Percentiles rank a stretch among this genome's conserved stretches.
These are phyloP conservation scores for Fusarium papillatum DNA, from an alignment of 2,329 filamentous ascomycete genomes.

Conservation along the genomic window DNA sequence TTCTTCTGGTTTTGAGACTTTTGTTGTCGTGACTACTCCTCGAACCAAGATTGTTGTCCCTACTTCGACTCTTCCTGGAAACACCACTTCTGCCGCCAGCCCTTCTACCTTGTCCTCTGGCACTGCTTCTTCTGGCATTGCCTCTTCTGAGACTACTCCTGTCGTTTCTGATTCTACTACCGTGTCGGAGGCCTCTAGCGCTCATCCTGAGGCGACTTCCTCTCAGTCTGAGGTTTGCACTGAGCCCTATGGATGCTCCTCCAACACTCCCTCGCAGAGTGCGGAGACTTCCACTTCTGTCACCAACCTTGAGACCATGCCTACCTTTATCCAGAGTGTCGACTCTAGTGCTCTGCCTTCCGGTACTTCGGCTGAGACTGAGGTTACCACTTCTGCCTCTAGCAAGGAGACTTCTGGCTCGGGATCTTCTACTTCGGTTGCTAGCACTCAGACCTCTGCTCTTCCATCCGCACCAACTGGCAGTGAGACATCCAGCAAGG, in stretches of 20 bases:
- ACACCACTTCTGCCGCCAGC: not conserved
- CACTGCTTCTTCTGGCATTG: not conserved
- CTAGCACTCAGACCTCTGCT: not conserved
- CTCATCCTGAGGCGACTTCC: conserved; percentile 24
- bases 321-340: conserved; percentile 25
- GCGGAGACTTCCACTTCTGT: conserved; percentile 7
- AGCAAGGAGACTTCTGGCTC: conserved; percentile 3
- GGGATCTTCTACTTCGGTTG: not conserved
- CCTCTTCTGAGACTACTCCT: not conserved
- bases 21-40: conserved; percentile 2
- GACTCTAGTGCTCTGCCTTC: conserved; percentile 33
- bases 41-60: conserved; percentile 17
- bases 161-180: not conserved
- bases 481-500: not conserved
- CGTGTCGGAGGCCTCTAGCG: conserved; percentile 18
- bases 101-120: not conserved
- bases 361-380: not conserved
- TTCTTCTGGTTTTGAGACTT: conserved; percentile 12
- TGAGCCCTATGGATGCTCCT: conserved; percentile 29
- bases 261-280: not conserved
- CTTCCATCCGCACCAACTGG: not conserved
- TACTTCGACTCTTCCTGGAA: conserved; percentile 18
- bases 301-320: conserved; percentile 40
- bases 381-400: not conserved
- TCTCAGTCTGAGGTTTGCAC: conserved; percentile 14